A percentile compares a stretch with the other conserved stretches of the same genome.
Conservation (phyloP, 164 flowering plant genomes). For the Macadamia integrifolia region DNA sequence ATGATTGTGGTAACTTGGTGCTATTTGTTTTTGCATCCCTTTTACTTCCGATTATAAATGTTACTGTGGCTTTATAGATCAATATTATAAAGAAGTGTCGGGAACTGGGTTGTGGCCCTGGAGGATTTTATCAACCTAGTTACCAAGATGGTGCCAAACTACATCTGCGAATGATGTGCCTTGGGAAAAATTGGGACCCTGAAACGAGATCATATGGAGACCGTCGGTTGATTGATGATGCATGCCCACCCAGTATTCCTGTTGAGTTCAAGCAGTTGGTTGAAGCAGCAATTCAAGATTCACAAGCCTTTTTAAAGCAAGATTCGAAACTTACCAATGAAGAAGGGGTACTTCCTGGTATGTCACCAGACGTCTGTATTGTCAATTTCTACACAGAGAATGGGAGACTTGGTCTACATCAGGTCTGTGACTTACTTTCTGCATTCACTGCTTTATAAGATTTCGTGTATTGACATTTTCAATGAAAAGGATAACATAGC, state of each 20-base stretch:
- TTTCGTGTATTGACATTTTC: too few species aligned
- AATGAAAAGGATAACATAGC: too few species aligned
- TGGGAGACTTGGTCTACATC: constrained; percentile 85
- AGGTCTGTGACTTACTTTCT: constrained; percentile 29
- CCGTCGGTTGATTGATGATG: constrained; percentile 37
- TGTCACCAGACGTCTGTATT: constrained; percentile 62
- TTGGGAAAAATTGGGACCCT: constrained; percentile 86
- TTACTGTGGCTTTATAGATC: constrained; percentile 28
- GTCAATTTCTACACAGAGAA: constrained; percentile 38
- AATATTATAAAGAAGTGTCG: constrained; percentile 48
- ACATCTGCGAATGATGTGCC: constrained; percentile 78
- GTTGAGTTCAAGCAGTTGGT: constrained; percentile 41
- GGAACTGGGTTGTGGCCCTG: constrained; percentile 51
- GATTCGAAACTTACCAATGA: constrained; percentile 8
- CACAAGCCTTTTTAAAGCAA: constrained; percentile 32
- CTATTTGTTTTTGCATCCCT: too few species aligned
- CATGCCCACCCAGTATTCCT: constrained; percentile 62
- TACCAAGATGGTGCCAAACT: constrained; percentile 49
- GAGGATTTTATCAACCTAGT: constrained; percentile 84
- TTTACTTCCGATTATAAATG: too few species aligned
- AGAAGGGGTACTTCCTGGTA: constrained; percentile 39
- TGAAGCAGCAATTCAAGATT: constrained; percentile 34
- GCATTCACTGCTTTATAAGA: too few species aligned
- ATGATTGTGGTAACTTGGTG: too few species aligned
- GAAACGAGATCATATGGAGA: constrained; percentile 39